Evolutionary conservation across 2,329 filamentous ascomycete species (phyloP), one percentile per base, ranked within the genome.

Genomic region (Lecanicillium sp.): DNA sequence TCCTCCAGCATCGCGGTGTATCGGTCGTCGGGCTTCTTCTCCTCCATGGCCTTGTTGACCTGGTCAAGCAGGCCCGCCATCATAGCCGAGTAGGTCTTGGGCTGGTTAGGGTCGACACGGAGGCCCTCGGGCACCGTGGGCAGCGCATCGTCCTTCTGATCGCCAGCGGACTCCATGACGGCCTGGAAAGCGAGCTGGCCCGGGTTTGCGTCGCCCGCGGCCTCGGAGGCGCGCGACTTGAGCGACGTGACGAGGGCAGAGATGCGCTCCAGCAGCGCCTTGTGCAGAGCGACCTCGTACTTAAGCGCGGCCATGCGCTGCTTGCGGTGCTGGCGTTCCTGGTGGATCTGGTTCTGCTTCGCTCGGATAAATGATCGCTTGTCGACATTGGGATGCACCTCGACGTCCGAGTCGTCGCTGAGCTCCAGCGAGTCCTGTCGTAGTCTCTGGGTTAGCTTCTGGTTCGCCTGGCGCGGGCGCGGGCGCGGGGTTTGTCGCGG

Each of bases 311-410:
- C 84, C 64, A 98, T 97, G 61, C 95, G 85, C 59, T 87, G 83
- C 64, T 86, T 88, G 49, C 93, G 85, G 60, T 94, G 86, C 56
- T 83, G 76, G 48, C 93, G 85, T 65, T 96, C 86, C 62, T 90
- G 83, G 67, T 98, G 93, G 60, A 98, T 98, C 70, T 98, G 90
- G 59, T 84, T 86, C 72, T 97, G 93, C 71, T 98, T 98, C 55
- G 93, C 94, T 56, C 91, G 88, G 66, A 98, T 98, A 69, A 98
- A 98, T 52, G 91, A 97, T 44, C 86, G 82, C 69, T 98, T 98
- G 73, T 98, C 93, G 65, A 98, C 93, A 65, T 98, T 98, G 52
- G 93, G 93, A 68, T 98, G 93, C 44, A 97, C 93, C 71, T 98
- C 93, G 60, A 98, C 84, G 62, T 98, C 93, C 44, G 90, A 96